Conservation (phyloP, 768 basidiomycete species). For the Ephemerocybe angulata region DNA sequence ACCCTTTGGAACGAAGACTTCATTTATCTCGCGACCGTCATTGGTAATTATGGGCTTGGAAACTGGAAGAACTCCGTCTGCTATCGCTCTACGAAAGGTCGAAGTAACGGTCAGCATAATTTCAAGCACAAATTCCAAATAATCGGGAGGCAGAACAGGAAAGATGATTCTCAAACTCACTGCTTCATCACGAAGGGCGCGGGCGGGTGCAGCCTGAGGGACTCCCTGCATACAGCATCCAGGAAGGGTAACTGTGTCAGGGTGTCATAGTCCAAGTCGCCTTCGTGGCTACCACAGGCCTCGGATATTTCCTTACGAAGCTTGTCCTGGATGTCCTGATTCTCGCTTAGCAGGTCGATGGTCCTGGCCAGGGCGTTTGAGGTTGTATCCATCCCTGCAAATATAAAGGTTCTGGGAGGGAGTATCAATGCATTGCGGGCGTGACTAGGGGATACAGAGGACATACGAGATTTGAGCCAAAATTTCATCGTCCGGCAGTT, state of each 20-base stretch:
- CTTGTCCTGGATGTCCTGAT: conserved; percentile 20
- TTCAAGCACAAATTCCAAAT: neutral
- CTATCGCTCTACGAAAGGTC: conserved; percentile 13
- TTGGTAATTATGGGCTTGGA: conserved; percentile 20
- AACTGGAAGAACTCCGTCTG: conserved; percentile 23
- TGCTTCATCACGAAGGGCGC: conserved; percentile 19
- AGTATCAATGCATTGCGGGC: neutral
- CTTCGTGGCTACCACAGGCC: conserved; percentile 20
- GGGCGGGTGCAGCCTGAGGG: conserved; percentile 29
- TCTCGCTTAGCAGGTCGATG: conserved; percentile 15
- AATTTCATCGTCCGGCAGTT: conserved; percentile 31
- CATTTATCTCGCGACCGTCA: conserved; percentile 21
- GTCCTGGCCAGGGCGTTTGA: conserved; percentile 18
- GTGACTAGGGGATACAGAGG: neutral
- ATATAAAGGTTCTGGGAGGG: conserved; percentile 18
- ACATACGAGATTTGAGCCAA: conserved; percentile 28
- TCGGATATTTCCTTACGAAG: conserved; percentile 19
- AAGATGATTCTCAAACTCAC: conserved; percentile 13
- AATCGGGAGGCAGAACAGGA: neutral
- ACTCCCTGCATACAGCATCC: conserved; percentile 38
- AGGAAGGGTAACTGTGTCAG: conserved; percentile 33
- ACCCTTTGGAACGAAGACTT: conserved; percentile 34
- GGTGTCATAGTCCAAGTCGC: conserved; percentile 33
- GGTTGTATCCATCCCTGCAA: conserved; percentile 25
- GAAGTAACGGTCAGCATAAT: too few species aligned